A percentile compares a stretch with the other conserved stretches of the same genome.
These are phyloP conservation scores for Ambrosia artemisiifolia DNA, from an alignment of 129 eudicot genomes.

Conservation along the genomic window DNA sequence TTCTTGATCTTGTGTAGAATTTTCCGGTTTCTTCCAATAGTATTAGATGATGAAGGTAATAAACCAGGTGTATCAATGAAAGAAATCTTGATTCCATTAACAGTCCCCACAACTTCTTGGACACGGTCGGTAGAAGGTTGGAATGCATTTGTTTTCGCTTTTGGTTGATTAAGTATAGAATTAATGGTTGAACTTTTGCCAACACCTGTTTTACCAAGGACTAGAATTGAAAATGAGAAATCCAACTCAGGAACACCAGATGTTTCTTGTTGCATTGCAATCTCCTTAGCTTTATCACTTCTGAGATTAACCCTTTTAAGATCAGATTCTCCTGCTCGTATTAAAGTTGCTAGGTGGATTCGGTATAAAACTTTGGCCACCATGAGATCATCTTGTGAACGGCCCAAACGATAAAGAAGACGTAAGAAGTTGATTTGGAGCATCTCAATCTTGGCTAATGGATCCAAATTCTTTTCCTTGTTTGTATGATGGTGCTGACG, in stretches of 20 bases:
- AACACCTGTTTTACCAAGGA: constrained; percentile 85
- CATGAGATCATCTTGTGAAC: constrained; percentile 54
- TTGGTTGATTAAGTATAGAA: constrained; percentile 72
- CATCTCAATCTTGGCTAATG: constrained; percentile 62
- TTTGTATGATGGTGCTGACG: constrained; percentile 23
- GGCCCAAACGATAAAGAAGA: constrained; percentile 62
- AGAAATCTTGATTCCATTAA: constrained; percentile 65
- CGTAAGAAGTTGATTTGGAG: constrained; percentile 85
- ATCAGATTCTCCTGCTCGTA: constrained; percentile 84
- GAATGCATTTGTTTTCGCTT: constrained; percentile 75
- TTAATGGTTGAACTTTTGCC: constrained; percentile 97
- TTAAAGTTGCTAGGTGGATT: constrained; percentile 79
- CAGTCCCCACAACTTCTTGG: constrained; percentile 61
- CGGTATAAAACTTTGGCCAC: constrained; percentile 92
- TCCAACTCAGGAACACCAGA: constrained; percentile 56
- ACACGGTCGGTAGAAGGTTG: constrained; percentile 65
- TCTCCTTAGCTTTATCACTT: constrained; percentile 56
- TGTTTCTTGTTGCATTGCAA: constrained; percentile 71
- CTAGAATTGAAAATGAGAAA: constrained; percentile 67
- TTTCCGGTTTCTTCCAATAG: constrained; percentile 56
- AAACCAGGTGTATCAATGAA: constrained; percentile 95
- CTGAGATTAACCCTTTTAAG: constrained; percentile 62
- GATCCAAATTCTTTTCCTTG: constrained; percentile 51
- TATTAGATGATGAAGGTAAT: constrained; percentile 54
- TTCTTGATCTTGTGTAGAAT: constrained; percentile 61